Base-by-base conservation (phyloP, 192 early-diverging fungal species). In the Diversispora epigaea region DNA sequence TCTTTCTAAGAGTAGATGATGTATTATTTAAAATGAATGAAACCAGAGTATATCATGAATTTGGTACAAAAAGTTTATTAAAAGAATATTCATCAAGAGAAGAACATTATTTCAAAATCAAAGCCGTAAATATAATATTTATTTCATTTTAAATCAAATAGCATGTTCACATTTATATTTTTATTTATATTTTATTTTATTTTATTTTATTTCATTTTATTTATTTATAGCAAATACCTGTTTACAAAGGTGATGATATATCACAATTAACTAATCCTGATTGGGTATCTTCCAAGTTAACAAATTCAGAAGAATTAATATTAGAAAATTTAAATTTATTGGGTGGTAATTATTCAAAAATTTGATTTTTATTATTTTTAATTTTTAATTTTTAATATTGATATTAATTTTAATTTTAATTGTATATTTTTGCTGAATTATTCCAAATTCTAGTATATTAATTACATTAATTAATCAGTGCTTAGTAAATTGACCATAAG, bases 11-110 rank as follows among this genome's bases (percentile, higher is more conserved):
- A 21, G 94, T 99, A 22, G 97, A 99, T 81, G 89, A 92, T 68
- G 97, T 99, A 7, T 78, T 96, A 54, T 95, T 96, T 77, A 85
- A 94, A 19, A 85, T 95, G n/a, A 90, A 89, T 70, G 97, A 99
- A 68, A 95, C 96, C 0, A 83, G 97, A 19, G 44, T 96, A 12
- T 95, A 95, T 82, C 94, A 97, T 81, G 88, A 88, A 60, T 98
- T 98, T 80, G 92, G 89, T 4, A 84, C 86, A 46, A 45, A 80
- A 3, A 67, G 77, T 57, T 22, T 97, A 10, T 46, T 91, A 49
- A 83, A 91, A 32, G 94, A 97, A 85, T 92, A 88, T 69, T 86
- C 88, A 39, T 83, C 84, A 6, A 81, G 88, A 61, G 93, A 95
- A 78, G 78, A 71, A n/a, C 80, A 82, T 21, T 94, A 91, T 64